Evolutionary conservation across 768 basidiomycete genomes (phyloP), one percentile per base, ranked within the genome.

Genomic region (Brasilioporus rufonigricans): DNA sequence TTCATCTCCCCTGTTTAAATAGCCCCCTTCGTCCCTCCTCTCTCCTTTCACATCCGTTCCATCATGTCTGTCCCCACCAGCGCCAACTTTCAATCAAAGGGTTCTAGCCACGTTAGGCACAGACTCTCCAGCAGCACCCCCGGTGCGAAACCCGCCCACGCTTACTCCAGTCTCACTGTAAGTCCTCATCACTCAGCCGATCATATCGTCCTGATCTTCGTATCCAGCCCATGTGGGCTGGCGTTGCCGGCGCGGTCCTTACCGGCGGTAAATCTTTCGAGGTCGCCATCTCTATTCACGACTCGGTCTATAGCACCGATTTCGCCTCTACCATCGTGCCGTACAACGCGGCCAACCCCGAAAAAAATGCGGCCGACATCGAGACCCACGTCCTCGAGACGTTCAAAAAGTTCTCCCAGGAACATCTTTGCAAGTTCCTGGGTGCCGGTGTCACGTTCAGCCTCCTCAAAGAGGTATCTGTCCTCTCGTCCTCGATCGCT

Each of bases 351-450:
- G 74, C 77, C 53, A 75, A 80, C 47, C 75, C 81, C 11, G 76
- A 81, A 16, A 79, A 80, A 58, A 87, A 80, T 64, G 78, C 80
- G 13, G 71, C 80, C 50, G 76, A 75, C 23, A 87, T 92, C 66
- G 85, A 87, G 69, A 73, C 71, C 44, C 81, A 83, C 58, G 77
- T 91, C 59, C 64, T 89, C 53, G 72, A 82, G n/a, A 79, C 80
- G 12, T 69, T 93, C 49, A 81, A 83, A 67, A 82, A 83, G 62
- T 91, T 92, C 76, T 83, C 84, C 44, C 73, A 76, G 26, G 86
- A 87, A 60, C 91, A 93, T 68, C 71, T 91, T 23, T 88, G 89
- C 80, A 91, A 92, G 76, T 91, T 93, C 77, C 77, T 92, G 57
- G 89, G 89, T 61, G 86, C 87, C 5, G 91, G 91, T 62, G 80